Evolutionary conservation across 192 early-diverging fungal genomes (phyloP), one percentile per base, ranked within the genome.

Genomic region (Podochytrium sp.): DNA sequence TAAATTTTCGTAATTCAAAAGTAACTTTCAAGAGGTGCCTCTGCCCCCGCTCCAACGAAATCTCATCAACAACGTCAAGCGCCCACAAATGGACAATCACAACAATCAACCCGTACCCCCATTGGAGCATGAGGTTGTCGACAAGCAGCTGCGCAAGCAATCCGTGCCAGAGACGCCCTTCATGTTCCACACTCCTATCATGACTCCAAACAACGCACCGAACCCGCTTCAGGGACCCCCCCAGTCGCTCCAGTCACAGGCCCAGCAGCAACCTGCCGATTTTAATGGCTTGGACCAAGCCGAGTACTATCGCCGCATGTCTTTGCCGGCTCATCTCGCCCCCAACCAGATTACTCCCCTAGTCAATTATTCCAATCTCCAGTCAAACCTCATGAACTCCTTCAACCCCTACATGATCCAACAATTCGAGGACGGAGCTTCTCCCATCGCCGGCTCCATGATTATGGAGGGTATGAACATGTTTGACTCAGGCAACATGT

Each of bases 281-380:
- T n/a, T n/a, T n/a, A n/a, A 47, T 47, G 43, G 7, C 20, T 20
- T 47, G 43, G 10, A 7, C 10, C 60, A 62, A 35, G 7, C 60
- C 0, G 60, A 62, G 12, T 62, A 62, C 60, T 62, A 62, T 6
- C 60, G 60, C 38, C 60, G 60, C 37, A 62, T 62, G 60, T 62
- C 60, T 16, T 35, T 62, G 2, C 60, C 60, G 0, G 60, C 60
- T 10, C 60, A 62, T 29, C 37, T 62, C 18, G 37, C 30, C 20
- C 30, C 14, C 7, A 18, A 18, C 7, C 60, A 62, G 37, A 62
- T 62, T 35, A 14, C 30, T 1, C 33, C 14, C 30, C 60, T 62
- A 14, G 60, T 62, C 30, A 33, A 62, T 18, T 62, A 62, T 35
- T 62, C 60, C 37, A 12, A 29, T 14, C 16, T 62, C 33, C 60